Percentiles rank a stretch among this genome's conserved stretches.
phyloP scores from a whole-genome alignment of 108 stramenopile genomes.

The Cyclotella atomus region DNA sequence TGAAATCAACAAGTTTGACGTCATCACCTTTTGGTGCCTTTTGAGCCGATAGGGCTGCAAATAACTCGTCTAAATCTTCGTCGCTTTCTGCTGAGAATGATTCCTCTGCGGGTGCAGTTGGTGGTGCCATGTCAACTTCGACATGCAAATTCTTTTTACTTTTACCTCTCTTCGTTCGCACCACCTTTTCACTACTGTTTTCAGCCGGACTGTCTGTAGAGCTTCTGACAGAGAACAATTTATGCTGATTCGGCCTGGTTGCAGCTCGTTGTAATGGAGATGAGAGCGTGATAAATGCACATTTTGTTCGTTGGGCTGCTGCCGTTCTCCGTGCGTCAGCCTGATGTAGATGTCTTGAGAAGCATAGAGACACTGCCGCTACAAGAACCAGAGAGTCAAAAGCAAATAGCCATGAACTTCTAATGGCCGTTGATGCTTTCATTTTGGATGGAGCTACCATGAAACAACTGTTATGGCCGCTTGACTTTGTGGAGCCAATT shows the following conservation, averaged over 20 bases:
- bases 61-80: background rate
- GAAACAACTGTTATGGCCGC: too few species aligned
- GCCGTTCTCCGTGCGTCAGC: background rate
- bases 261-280: background rate
- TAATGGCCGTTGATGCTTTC: background rate
- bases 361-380: too few species aligned
- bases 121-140: background rate
- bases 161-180: background rate
- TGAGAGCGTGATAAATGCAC: background rate
- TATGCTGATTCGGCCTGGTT: background rate
- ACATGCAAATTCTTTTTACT: background rate
- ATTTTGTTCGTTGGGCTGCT: background rate
- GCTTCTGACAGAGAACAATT: background rate
- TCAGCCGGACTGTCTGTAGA: background rate
- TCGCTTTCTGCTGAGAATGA: background rate
- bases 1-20: slow-evolving; percentile 46
- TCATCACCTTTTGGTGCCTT: background rate
- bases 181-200: background rate
- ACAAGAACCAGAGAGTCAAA: too few species aligned
- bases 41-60: background rate
- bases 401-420: too few species aligned
- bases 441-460: background rate
- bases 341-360: background rate
- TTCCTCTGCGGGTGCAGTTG: background rate
- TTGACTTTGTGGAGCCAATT: too few species aligned